Base-by-base conservation (phyloP, 148 eudicot genomes). In the Bassia scoparia region DNA sequence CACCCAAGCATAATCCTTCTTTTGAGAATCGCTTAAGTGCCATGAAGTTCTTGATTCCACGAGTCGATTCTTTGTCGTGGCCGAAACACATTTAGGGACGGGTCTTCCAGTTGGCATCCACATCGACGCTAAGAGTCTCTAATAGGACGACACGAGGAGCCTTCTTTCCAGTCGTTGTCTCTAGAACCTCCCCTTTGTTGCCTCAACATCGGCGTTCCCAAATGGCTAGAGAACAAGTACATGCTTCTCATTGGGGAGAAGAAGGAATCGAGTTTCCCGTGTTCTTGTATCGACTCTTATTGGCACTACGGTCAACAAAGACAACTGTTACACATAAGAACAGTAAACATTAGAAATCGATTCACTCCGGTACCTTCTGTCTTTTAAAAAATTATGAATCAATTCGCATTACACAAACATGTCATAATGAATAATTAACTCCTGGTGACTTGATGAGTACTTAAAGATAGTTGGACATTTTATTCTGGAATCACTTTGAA, bases 171-270 rank as follows among this genome's bases (percentile, higher is more conserved):
- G 52, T 95, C 81, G 97, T 92, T 72, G 92, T 90, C 81, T 92
- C 96, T 0, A 87, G 79, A 1, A 97, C 97, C n/a, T n/a, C 2
- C 99, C 99, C 15, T 96, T 72, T 0, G 99, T 95, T 3, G 99
- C 99, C 99, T 97, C 92, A 8, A 86, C 89, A 43, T 95, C 99
- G 0, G 99, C 99, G 59, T 95, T 88, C 99, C 99, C 91, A 11
- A 95, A n/a, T n/a, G 88, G 86, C 99, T 95, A 3, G 97, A 95
- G 81, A 95, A 95, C 23, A 95, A 70, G 87, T 90, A 90, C 99
- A 95, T 95, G 96, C 83, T 95, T 90, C 81, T 87, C 73, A 43
- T 85, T 82, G 0, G 99, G 99, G 86, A n/a, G n/a, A 89, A 95
- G 87, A 89, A 95, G 68, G 81, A 78, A 89, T 95, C 92, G 29